A percentile compares a stretch with the other conserved stretches of the same genome.
Conservation (phyloP, 768 basidiomycete genomes). For the Heimioporus sp. region DNA sequence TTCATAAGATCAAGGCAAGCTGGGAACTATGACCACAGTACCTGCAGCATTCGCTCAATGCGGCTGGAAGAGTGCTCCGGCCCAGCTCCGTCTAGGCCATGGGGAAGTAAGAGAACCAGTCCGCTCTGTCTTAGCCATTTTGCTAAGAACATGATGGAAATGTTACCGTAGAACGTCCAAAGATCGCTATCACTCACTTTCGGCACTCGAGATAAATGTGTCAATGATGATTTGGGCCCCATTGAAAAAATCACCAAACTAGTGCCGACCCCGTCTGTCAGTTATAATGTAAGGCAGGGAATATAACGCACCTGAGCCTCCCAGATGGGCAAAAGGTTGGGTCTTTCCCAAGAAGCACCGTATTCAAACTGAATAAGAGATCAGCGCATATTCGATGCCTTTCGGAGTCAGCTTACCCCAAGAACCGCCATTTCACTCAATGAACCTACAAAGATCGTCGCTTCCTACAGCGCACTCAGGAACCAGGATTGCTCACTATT, state of each 20-base stretch:
- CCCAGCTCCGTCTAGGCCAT: conserved; percentile 90
- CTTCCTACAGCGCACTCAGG: background rate
- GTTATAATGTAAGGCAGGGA: background rate
- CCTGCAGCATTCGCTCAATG: conserved; percentile 90
- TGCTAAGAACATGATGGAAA: conserved; percentile 40
- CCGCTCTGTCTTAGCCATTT: conserved; percentile 95
- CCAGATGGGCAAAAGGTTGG: conserved; percentile 82
- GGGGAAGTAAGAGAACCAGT: conserved; percentile 80
- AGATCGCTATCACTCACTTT: conserved; percentile 51
- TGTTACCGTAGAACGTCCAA: background rate
- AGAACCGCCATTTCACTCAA: conserved; percentile 89
- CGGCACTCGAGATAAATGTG: conserved; percentile 80
- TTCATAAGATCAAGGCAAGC: background rate
- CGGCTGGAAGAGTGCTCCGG: conserved; percentile 91
- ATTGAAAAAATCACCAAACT: conserved; percentile 95
- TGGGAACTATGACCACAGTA: conserved; percentile 21
- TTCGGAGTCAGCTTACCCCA: conserved; percentile 50
- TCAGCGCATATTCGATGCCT: background rate
- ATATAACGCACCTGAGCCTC: conserved; percentile 69
- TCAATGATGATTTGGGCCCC: conserved; percentile 88
- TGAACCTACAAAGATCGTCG: conserved; percentile 50
- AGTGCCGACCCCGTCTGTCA: background rate
- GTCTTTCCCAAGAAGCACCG: conserved; percentile 86
- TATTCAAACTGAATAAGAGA: conserved; percentile 73
- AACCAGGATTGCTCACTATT: conserved; percentile 59